A percentile compares a stretch with the other conserved stretches of the same genome.
Conservation (phyloP, 192 early-diverging fungal genomes). For the Fimicolochytrium jonesii region DNA sequence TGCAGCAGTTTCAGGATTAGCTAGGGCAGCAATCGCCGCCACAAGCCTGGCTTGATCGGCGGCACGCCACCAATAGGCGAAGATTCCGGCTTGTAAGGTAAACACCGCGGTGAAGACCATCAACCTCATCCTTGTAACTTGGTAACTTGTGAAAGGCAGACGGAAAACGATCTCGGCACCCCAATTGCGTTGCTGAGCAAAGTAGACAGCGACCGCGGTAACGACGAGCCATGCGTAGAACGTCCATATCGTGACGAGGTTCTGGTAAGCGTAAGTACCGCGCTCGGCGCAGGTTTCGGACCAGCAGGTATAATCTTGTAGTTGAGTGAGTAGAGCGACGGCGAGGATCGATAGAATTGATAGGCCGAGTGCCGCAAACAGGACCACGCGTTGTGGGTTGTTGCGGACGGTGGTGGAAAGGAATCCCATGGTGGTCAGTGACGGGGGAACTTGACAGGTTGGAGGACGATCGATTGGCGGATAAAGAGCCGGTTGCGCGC, state of each 20-base stretch:
- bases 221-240: conserved; percentile 15
- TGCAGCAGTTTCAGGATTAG: not conserved
- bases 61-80: not conserved
- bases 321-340: not conserved
- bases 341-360: not conserved
- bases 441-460: too few relatives aligned
- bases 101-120: not conserved
- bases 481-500: too few relatives aligned
- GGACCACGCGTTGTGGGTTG: too few relatives aligned
- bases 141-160: not conserved
- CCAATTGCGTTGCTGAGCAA: conserved; percentile 1
- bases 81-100: not conserved
- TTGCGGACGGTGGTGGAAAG: too few relatives aligned
- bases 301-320: not conserved
- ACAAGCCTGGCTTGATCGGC: not conserved
- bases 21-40: not conserved
- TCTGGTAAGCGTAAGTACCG: not conserved
- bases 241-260: not conserved
- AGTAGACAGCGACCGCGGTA: not conserved
- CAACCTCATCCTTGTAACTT: not conserved
- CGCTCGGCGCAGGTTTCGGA: not conserved
- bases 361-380: too few relatives aligned
- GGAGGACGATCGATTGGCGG: too few relatives aligned
- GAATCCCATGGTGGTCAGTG: too few relatives aligned
- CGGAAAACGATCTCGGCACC: not conserved